Evolutionary conservation across 257 asterid species (phyloP), one percentile per base, ranked within the genome.

Genomic region (Solanum chilense): DNA sequence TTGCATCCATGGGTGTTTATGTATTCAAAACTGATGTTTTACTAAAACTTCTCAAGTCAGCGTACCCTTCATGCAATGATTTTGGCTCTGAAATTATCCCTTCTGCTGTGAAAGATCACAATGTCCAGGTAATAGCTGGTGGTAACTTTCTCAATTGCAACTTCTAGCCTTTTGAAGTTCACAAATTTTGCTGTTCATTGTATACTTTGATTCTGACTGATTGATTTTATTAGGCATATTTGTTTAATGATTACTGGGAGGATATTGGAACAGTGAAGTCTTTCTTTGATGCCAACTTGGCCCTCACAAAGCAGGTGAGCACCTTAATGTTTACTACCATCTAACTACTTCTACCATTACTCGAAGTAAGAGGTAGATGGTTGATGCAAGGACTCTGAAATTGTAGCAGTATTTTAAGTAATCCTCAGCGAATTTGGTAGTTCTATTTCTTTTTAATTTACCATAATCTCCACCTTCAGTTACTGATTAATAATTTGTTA

Each of bases 1-100:
- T 96, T 87, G 99, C 99, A 86, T 97, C 99, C 27, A 97, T 97
- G 99, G 99, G 98, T 8, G 98, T 97, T 49, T 97, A 97, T 73
- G 98, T 93, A 41, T 97, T 96, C 87, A 95, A 80, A 89, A 96
- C 98, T 9, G 95, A 97, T 7, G 96, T 97, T 74, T 90, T 97
- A 25, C 88, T 96, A 75, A 90, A 92, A 86, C 98, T 96, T 88
- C 91, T 96, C 41, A 92, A 85, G 80, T 88, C n/a, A 27, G 90
- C 91, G 11, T 95, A 94, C 87, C 98, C 99, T 76, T 92, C 96
- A 2, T 89, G 93, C 93, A 97, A 97, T 86, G 99, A 97, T 89
- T 97, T 97, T 86, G 99, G 99, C 68, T 96, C 99, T 37, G 99
- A 97, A 91, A 97, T 96, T 89, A 94, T 97, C 73, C 99, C 99